A percentile compares a stretch with the other conserved stretches of the same genome.
phyloP scores from a whole-genome alignment of 306 rosid genomes.

The Arachis stenosperma region DNA sequence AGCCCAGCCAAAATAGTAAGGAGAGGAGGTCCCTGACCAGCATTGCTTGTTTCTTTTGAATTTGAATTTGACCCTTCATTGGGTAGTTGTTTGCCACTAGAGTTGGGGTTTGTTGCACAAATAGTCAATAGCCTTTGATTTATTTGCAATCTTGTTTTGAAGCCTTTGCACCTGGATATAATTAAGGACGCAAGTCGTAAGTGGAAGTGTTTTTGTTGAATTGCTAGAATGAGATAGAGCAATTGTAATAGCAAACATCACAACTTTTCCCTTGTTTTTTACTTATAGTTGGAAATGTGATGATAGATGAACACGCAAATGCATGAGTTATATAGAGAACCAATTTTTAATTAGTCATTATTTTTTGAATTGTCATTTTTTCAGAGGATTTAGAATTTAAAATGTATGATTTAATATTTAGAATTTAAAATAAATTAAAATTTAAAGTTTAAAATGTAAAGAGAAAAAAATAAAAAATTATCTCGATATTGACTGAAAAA shows the following conservation, averaged over 20 bases:
- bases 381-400: no score
- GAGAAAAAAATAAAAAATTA: no score
- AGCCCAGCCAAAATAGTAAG: conserved; percentile 79
- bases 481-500: no score
- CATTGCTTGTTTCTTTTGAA: conserved; percentile 37
- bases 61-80: conserved; percentile 38
- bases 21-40: conserved; percentile 67
- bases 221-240: background rate
- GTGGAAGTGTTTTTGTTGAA: background rate
- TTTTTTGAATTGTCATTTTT: no score
- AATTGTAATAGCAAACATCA: background rate
- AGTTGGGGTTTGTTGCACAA: conserved; percentile 53
- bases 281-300: no score
- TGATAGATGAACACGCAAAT: no score
- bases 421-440: no score
- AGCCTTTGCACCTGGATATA: conserved; percentile 47
- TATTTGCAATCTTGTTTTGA: conserved; percentile 34
- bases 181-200: conserved; percentile 14
- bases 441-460: no score
- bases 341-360: no score
- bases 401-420: no score
- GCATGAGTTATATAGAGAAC: no score
- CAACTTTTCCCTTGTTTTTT: no score
- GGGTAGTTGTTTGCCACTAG: conserved; percentile 39
- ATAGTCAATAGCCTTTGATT: conserved; percentile 42